These are phyloP conservation scores for Tricholoma furcatifolium DNA, from an alignment of 768 basidiomycete species.

Conservation along the genomic window DNA sequence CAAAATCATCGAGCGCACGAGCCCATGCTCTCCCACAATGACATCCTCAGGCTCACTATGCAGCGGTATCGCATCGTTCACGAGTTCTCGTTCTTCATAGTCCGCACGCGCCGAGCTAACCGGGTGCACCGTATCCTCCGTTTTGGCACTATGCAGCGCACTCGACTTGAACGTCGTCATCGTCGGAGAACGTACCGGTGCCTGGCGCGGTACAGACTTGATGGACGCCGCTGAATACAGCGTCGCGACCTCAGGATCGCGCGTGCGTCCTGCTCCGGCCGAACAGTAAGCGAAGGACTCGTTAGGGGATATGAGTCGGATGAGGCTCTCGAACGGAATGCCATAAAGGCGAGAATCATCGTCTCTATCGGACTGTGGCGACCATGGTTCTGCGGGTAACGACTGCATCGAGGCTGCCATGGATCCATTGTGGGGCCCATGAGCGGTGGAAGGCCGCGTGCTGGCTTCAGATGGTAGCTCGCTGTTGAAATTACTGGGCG, in stretches of 20 bases:
- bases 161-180: slow-evolving; percentile 29
- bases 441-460: slow-evolving; percentile 29
- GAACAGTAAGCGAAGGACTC: slow-evolving; percentile 48
- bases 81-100: slow-evolving; percentile 76
- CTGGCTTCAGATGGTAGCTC: slow-evolving; percentile 21
- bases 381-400: slow-evolving; percentile 30
- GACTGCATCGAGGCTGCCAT: slow-evolving; percentile 35
- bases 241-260: slow-evolving; percentile 80
- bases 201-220: slow-evolving; percentile 58
- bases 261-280: slow-evolving; percentile 30
- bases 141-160: slow-evolving; percentile 33
- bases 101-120: slow-evolving; percentile 42
- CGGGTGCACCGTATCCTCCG: slow-evolving; percentile 35
- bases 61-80: slow-evolving; percentile 69
- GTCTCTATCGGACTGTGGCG: slow-evolving; percentile 25
- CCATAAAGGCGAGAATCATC: slow-evolving; percentile 45
- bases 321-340: slow-evolving; percentile 69
- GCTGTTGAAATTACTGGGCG: slow-evolving; percentile 14
- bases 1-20: slow-evolving; percentile 78
- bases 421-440: slow-evolving; percentile 24
- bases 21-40: slow-evolving; percentile 75
- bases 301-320: slow-evolving; percentile 68
- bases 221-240: slow-evolving; percentile 85
- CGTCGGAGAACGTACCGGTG: slow-evolving; percentile 30
- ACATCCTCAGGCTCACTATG: slow-evolving; percentile 59